phyloP scores from a whole-genome alignment of 768 basidiomycete genomes.

The Russula ochroleuca region DNA sequence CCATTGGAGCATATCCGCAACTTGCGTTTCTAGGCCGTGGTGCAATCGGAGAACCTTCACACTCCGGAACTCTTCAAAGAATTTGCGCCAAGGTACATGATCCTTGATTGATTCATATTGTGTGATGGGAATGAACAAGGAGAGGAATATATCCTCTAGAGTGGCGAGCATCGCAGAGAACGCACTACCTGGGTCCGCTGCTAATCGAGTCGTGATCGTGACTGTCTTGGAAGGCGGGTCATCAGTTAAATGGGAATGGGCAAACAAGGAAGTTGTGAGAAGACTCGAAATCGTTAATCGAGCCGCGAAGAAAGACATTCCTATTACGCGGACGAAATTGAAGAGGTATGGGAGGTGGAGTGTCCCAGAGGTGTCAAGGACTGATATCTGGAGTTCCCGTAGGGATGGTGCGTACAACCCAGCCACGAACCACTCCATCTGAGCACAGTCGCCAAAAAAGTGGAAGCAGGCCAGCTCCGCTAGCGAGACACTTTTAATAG shows the following conservation, averaged over 20 bases:
- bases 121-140: too few species aligned
- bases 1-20: background rate
- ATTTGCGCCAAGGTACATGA: background rate
- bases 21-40: too few species aligned
- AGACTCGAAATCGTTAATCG: too few species aligned
- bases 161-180: background rate
- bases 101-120: too few species aligned
- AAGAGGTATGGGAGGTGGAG: background rate
- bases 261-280: background rate
- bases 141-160: background rate
- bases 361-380: too few species aligned
- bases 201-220: too few species aligned
- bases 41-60: background rate
- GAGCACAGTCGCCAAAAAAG: too few species aligned
- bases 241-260: background rate
- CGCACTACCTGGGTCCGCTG: background rate
- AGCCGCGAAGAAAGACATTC: background rate
- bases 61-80: background rate
- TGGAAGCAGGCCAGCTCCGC: too few species aligned
- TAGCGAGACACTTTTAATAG: too few species aligned
- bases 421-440: background rate
- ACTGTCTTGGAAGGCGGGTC: background rate
- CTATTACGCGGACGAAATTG: background rate
- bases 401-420: background rate
- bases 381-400: background rate